Conservation (phyloP, 805 yeast species). For the Yarrowia yakushimensis region DNA sequence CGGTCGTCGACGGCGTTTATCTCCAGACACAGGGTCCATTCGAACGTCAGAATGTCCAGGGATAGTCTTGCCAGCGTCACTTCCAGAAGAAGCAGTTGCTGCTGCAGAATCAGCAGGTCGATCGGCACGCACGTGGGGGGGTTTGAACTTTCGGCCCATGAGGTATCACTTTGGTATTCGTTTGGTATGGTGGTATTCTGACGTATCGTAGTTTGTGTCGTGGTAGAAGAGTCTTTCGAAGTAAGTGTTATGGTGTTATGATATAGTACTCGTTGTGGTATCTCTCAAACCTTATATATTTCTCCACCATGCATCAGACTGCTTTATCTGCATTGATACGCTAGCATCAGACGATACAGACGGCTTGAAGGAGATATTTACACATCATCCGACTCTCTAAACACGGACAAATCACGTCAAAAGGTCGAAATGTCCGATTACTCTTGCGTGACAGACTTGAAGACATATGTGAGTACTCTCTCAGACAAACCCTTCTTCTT, state of each 20-base stretch:
- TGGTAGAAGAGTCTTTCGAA: too few relatives aligned
- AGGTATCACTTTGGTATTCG: not conserved
- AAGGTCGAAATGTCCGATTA: not conserved
- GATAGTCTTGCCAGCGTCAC: constrained; percentile 17
- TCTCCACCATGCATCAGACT: not conserved
- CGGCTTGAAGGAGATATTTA: too few relatives aligned
- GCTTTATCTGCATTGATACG: not conserved
- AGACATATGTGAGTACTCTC: not conserved
- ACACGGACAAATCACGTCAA: not conserved
- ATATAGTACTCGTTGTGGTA: too few relatives aligned
- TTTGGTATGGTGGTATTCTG: not conserved
- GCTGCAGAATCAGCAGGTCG: constrained; percentile 16
- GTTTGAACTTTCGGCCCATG: constrained; percentile 4
- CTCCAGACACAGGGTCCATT: constrained; percentile 16
- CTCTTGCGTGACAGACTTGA: not conserved
- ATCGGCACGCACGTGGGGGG: not conserved
- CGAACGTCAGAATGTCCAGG: constrained; percentile 21
- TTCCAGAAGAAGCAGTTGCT: constrained; percentile 10
- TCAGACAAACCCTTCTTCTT: too few relatives aligned
- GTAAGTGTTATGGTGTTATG: too few relatives aligned
- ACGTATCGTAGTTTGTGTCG: too few relatives aligned
- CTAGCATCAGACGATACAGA: not conserved
- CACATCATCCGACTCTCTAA: not conserved
- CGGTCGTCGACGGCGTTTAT: constrained; percentile 18
- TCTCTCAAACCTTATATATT: not conserved